A percentile compares a stretch with the other conserved stretches of the same genome.
Conservation (phyloP, 257 asterid genomes). For the Rehmannia glutinosa region DNA sequence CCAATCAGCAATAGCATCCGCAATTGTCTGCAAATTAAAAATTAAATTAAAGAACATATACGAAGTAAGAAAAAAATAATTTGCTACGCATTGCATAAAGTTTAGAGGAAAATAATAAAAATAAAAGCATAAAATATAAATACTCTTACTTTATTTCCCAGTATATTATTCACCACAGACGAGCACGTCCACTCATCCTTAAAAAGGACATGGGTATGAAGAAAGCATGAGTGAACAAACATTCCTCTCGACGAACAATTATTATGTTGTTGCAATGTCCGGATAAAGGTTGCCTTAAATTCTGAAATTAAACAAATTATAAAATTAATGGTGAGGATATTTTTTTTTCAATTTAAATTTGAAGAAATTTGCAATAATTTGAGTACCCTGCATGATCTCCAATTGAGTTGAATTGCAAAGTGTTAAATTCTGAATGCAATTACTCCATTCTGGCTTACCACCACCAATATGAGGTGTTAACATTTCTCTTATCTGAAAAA, state of each 20-base stretch:
- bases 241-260: slow-evolving; percentile 11
- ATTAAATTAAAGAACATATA: neutral
- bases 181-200: slow-evolving; percentile 15
- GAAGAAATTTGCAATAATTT: too few relatives aligned
- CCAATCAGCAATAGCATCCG: slow-evolving; percentile 7
- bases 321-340: too few relatives aligned
- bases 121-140: neutral
- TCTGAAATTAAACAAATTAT: slow-evolving; percentile 1
- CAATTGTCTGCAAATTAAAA: slow-evolving; percentile 3
- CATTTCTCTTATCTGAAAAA: neutral
- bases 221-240: slow-evolving; percentile 24
- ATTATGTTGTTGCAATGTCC: slow-evolving; percentile 1
- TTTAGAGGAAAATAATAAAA: too few relatives aligned
- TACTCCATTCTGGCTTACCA: slow-evolving; percentile 14
- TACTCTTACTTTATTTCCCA: slow-evolving; percentile 6
- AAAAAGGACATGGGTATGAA: slow-evolving; percentile 3
- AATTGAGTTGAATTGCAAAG: slow-evolving; percentile 22
- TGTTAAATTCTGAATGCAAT: slow-evolving; percentile 10
- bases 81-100: too few relatives aligned
- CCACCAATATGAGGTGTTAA: neutral
- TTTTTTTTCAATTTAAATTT: too few relatives aligned
- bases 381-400: slow-evolving; percentile 15
- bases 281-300: neutral
- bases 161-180: neutral
- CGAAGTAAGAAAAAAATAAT: too few relatives aligned